Evolutionary conservation across 768 basidiomycete species (phyloP), one percentile per base, ranked within the genome.

Genomic region (Lentinula boryana): DNA sequence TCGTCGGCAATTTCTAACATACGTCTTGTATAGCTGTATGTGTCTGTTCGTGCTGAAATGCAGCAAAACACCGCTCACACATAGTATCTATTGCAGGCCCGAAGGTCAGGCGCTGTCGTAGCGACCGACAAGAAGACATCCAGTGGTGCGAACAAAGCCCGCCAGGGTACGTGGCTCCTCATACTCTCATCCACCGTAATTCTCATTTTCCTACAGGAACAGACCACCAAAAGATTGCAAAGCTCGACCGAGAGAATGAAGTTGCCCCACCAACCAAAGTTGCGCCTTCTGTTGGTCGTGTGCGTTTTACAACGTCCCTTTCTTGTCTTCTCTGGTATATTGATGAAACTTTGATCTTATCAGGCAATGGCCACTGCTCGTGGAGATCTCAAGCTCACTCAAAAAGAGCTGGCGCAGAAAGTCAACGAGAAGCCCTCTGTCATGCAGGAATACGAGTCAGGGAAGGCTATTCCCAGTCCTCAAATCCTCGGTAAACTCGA

Each of bases 171-270:
- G 78, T 71, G 23, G 31, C 65, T 59, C 50, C 62, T 33, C 48
- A 41, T 36, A 27, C 31, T 40, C 5, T 51, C 62, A 46, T 23
- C 53, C 48, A 56, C 6, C 1, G 5, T 21, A 38, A 5, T 40
- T 0, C 57, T 48, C 27, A 23, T 27, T 6, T 38, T 44, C 49
- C 13, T 13, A 48, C 61, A 95, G 93, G 91, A 38, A 91, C 92
- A 64, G 95, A 98, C 75, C 93, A 96, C 76, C 92, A 94, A 70
- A 85, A 85, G 60, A 95, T 95, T 70, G 94, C 91, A 27, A 95
- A 95, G 69, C 87, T 98, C 46, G 95, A 95, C 73, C 85, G 92
- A 48, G 93, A 97, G 67, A 95, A 98, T 72, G 95, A 96, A 69
- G 94, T 96, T 23, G 93, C 94, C 8, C 94, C 95, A 6, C 95